phyloP scores from a whole-genome alignment of 1,284 basidiomycete species.

The Ceratobasidium papillatum region DNA sequence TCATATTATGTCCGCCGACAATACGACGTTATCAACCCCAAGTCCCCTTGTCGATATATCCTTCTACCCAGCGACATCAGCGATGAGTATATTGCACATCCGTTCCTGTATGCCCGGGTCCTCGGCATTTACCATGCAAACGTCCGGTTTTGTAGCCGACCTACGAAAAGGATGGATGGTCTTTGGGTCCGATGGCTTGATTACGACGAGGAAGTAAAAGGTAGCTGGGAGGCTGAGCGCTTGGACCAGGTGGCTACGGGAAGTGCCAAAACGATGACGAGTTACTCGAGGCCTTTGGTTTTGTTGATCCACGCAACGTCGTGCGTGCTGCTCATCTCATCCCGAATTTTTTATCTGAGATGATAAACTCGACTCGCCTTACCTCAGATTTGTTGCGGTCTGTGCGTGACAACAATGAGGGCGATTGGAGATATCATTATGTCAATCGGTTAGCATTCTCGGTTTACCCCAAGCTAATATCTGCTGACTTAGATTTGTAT shows the following conservation, averaged over 20 bases:
- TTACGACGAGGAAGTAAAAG: background rate
- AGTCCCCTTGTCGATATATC: constrained; percentile 27
- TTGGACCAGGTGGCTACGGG: background rate
- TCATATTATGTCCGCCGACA: constrained; percentile 50
- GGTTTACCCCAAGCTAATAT: background rate
- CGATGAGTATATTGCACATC: constrained; percentile 14
- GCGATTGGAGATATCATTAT: constrained; percentile 46
- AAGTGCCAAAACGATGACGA: background rate
- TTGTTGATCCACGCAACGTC: constrained; percentile 26
- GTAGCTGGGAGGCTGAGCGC: constrained; percentile 9
- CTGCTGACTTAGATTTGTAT: background rate
- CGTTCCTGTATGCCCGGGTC: constrained; percentile 44
- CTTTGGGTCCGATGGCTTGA: constrained; percentile 50
- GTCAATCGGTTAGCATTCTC: constrained; percentile 47
- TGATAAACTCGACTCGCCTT: too few species aligned
- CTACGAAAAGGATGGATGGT: constrained; percentile 45
- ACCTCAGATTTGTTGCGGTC: background rate
- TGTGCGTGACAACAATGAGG: constrained; percentile 11
- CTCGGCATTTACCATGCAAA: constrained; percentile 44
- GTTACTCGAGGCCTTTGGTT: constrained; percentile 30
- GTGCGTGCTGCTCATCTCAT: constrained; percentile 17
- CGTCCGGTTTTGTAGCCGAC: background rate
- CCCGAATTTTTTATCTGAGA: constrained; percentile 38
- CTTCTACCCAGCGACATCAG: constrained; percentile 15
- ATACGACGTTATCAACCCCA: constrained; percentile 44